Conservation (phyloP, 306 rosid species). For the Trifolium repens region DNA sequence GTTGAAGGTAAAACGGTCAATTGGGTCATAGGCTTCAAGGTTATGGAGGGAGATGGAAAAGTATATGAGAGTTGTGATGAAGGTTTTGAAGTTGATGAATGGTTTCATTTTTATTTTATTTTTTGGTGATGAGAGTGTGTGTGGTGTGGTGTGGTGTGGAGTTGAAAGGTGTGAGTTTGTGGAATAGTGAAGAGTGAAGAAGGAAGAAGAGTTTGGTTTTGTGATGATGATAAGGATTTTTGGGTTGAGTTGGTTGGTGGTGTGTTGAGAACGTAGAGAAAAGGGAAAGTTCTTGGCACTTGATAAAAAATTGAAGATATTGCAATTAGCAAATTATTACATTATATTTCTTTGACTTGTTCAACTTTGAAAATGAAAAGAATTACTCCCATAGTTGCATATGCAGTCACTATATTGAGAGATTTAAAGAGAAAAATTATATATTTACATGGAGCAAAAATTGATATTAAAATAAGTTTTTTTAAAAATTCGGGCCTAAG, state of each 20-base stretch:
- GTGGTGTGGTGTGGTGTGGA: no score
- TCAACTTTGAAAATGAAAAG: background rate
- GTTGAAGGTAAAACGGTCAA: conserved; percentile 36
- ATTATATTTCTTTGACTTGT: background rate
- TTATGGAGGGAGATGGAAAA: conserved; percentile 6
- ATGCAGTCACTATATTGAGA: no score
- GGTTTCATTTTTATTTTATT: conserved; percentile 5
- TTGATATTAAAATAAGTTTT: no score
- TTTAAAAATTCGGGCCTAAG: no score
- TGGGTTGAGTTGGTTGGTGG: background rate
- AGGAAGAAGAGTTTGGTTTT: conserved; percentile 2
- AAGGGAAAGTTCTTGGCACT: background rate
- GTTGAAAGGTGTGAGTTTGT: background rate
- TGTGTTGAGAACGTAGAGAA: background rate
- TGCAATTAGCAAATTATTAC: background rate
- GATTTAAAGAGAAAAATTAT: no score
- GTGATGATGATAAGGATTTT: background rate
- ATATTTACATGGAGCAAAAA: no score
- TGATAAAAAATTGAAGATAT: background rate
- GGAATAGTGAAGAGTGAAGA: background rate
- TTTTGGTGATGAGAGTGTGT: background rate
- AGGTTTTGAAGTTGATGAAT: background rate
- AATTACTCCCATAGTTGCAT: background rate
- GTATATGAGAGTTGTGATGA: background rate
- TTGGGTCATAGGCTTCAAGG: conserved; percentile 43